phyloP scores from a whole-genome alignment of 1,139 yeast species.

The Sugiyamaella pinicola region DNA sequence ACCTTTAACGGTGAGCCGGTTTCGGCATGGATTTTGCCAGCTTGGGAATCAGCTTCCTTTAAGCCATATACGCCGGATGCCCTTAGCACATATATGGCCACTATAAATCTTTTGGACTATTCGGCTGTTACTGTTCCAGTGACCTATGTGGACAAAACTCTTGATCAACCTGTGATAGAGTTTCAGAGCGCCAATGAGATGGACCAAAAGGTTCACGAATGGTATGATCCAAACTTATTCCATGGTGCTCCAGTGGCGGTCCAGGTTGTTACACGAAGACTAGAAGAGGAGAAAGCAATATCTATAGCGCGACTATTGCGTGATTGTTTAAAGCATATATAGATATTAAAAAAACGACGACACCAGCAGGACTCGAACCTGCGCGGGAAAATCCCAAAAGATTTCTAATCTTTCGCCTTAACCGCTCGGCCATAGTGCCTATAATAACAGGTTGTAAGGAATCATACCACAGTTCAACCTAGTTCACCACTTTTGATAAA shows the following conservation, averaged over 20 bases:
- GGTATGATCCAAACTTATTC: conserved; percentile 57
- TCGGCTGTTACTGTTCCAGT: conserved; percentile 63
- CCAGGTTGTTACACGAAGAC: conserved; percentile 60
- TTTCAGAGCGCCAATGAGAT: conserved; percentile 42
- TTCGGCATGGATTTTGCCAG: conserved; percentile 53
- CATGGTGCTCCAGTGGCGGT: conserved; percentile 68
- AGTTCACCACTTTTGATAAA: too few species aligned
- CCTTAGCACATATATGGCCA: conserved; percentile 55
- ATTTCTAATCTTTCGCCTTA: conserved; percentile 82
- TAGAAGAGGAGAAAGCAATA: conserved; percentile 62
- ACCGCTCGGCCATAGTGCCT: conserved; percentile 78
- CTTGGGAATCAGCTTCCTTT: conserved; percentile 52
- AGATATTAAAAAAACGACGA: conserved; percentile 38
- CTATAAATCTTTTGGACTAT: conserved; percentile 61
- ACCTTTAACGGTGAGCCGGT: conserved; percentile 50
- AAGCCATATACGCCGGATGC: conserved; percentile 50
- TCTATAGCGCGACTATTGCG: conserved; percentile 40
- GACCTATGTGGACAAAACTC: conserved; percentile 51
- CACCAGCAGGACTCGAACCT: conserved; percentile 33
- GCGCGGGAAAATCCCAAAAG: conserved; percentile 59
- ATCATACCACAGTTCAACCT: too few species aligned
- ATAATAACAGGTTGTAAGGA: too few species aligned
- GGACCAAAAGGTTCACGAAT: conserved; percentile 46
- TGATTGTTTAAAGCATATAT: conserved; percentile 16
- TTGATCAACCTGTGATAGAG: not conserved